Percentiles rank a stretch among this genome's conserved stretches.
Evolutionary conservation across 106 monocot species (phyloP).

Genomic region (Platanthera guangdongensis): DNA sequence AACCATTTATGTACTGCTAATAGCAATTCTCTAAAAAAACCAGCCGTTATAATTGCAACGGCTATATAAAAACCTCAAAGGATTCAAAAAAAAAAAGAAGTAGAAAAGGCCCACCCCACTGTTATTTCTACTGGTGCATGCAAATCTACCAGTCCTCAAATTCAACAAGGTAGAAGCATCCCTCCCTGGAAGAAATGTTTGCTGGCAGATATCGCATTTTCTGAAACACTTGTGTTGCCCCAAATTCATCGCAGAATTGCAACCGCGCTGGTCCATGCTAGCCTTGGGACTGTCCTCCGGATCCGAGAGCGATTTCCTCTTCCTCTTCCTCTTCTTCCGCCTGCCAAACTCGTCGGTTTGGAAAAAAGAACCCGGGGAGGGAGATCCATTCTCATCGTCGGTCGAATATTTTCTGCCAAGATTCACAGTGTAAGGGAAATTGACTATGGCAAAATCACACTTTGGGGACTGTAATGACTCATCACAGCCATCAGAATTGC

Average conservation of each 20-base stretch:
- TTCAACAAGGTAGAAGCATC: conserved; percentile 80
- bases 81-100: neutral
- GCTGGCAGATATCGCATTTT: conserved; percentile 74
- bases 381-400: conserved; percentile 19
- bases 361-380: conserved; percentile 29
- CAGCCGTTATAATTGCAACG: neutral
- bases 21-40: too few relatives aligned
- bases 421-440: conserved; percentile 46
- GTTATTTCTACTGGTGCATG: conserved; percentile 84
- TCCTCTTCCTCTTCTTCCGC: conserved; percentile 36
- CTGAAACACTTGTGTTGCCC: conserved; percentile 46
- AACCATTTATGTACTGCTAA: too few relatives aligned
- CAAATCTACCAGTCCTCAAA: conserved; percentile 60
- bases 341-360: conserved; percentile 32
- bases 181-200: conserved; percentile 62
- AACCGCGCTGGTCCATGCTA: conserved; percentile 11
- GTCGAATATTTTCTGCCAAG: conserved; percentile 44
- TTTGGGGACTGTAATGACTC: conserved; percentile 8
- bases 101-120: conserved; percentile 45
- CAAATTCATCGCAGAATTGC: conserved; percentile 27
- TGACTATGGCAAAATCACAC: conserved; percentile 68
- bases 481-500: conserved; percentile 14
- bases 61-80: neutral
- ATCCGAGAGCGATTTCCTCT: conserved; percentile 51
- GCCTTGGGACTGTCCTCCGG: conserved; percentile 30